phyloP scores from a whole-genome alignment of 441 rosid species.

The Brassica hybrid region DNA sequence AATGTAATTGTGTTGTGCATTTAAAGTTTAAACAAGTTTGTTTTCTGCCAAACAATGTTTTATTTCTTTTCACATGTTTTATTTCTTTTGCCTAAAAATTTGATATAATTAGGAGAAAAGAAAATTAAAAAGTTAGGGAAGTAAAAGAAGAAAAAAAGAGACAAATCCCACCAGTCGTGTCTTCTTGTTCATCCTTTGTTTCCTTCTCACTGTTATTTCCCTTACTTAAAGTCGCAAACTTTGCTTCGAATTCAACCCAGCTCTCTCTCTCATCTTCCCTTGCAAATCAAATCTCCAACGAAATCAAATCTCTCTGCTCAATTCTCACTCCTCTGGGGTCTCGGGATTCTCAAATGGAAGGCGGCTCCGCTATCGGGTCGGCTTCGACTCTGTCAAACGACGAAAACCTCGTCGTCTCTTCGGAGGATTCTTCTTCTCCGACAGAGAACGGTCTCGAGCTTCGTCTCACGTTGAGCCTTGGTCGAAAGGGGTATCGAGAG shows the following conservation, averaged over 20 bases:
- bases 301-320: not conserved
- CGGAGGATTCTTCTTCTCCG: constrained; percentile 79
- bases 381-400: constrained; percentile 70
- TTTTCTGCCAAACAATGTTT: constrained; percentile 1
- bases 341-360: constrained; percentile 34
- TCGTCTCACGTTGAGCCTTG: constrained; percentile 75
- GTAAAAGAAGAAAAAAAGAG: constrained; percentile 19
- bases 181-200: constrained; percentile 47
- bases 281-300: constrained; percentile 12
- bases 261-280: constrained; percentile 9
- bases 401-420: constrained; percentile 62
- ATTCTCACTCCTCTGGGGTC: constrained; percentile 11
- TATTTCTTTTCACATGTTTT: not conserved
- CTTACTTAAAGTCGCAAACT: constrained; percentile 46
- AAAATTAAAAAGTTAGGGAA: constrained; percentile 22
- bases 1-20: no score
- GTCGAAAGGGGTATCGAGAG: constrained; percentile 42
- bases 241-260: constrained; percentile 47
- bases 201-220: constrained; percentile 41
- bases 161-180: constrained; percentile 46
- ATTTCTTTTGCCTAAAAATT: constrained; percentile 13
- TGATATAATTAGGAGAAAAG: constrained; percentile 20
- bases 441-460: constrained; percentile 64
- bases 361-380: constrained; percentile 46
- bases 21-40: not conserved